A percentile compares a stretch with the other conserved stretches of the same genome.
These are phyloP conservation scores for Mucor irregularis DNA, from an alignment of 371 early-diverging fungal genomes.

Conservation along the genomic window DNA sequence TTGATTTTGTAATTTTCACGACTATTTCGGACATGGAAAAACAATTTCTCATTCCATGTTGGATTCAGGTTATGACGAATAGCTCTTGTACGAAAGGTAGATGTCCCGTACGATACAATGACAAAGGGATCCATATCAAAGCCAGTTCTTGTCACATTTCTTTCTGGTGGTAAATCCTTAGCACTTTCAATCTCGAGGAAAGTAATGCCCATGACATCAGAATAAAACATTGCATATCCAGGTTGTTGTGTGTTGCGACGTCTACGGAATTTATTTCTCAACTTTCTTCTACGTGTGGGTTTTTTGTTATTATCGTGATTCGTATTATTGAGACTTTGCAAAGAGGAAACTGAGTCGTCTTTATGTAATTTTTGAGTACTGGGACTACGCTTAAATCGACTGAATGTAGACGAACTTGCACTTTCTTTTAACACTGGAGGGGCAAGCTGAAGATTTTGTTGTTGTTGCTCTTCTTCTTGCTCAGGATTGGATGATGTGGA, in stretches of 20 bases:
- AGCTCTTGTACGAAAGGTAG: conserved; percentile 69
- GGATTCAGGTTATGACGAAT: conserved; percentile 69
- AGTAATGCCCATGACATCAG: conserved; percentile 56
- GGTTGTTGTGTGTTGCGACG: not conserved
- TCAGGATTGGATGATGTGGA: not conserved
- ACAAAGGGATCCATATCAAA: conserved; percentile 90
- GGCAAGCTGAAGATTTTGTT: no score
- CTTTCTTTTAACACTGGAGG: conserved; percentile 13
- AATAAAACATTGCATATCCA: conserved; percentile 12
- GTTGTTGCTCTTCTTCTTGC: no score
- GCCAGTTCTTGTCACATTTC: conserved; percentile 58
- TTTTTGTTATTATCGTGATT: not conserved
- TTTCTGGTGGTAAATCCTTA: conserved; percentile 61
- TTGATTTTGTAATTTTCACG: conserved; percentile 63
- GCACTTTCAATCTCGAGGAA: conserved; percentile 68
- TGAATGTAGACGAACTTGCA: conserved; percentile 2
- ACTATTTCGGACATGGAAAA: conserved; percentile 63
- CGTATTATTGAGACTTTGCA: not conserved
- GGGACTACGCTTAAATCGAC: conserved; percentile 4
- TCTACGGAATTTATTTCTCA: conserved; percentile 8
- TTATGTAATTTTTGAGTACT: conserved; percentile 1
- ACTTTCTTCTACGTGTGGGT: not conserved
- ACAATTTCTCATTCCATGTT: conserved; percentile 70
- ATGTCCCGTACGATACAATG: conserved; percentile 68
- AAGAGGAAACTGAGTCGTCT: conserved; percentile 5